Base-by-base conservation (phyloP, 2,329 filamentous ascomycete genomes). In the Dothideomycetes sp. region DNA sequence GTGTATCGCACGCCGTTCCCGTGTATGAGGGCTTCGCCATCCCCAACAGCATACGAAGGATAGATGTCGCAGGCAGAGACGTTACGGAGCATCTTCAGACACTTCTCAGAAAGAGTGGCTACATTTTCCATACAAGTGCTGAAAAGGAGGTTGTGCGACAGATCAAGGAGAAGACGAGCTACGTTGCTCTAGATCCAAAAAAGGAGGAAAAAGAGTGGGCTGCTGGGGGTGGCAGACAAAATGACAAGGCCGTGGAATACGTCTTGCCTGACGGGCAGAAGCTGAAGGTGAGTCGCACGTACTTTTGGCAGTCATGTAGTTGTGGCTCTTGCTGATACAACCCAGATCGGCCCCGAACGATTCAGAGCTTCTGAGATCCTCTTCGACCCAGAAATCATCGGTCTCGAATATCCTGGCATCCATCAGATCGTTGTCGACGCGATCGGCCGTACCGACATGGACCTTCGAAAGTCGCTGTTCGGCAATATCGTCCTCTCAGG, bases 1-100 rank as follows among this genome's bases (percentile, higher is more conserved):
- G 91, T 19, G 91, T 98, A 31, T 95, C 89, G 31, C 91, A 98
- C 56, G 88, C 91, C 1, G 91, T 98, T 3, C 91, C 91, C 0
- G 91, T 98, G 16, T 98, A 94, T 61, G 89, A 98, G 59, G 91
- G 91, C 1, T 98, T 98, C 57, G 87, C 91, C 5, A 94, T 98
- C 64, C 85, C 87, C 9, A 94, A 84, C 62, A 91, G 85, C 61
- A 95, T 98, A 64, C 78, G 88, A 49, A 75, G 91, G 49, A 95
- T 98, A 57, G 91, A 98, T 59, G 88, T 98, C 22, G 91, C 91
- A 10, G 91, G 91, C 19, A 76, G 91, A 52, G 91, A 98, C 61
- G 86, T 98, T 15, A 98, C 91, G 34, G 91, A 98, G 62, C 79
- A 98, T 58, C 70, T 98, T 65, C 91, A 98, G 64, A 79, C 82